Evolutionary conservation across 257 asterid species (phyloP).

Genomic region (Primulina huaijiensis): DNA sequence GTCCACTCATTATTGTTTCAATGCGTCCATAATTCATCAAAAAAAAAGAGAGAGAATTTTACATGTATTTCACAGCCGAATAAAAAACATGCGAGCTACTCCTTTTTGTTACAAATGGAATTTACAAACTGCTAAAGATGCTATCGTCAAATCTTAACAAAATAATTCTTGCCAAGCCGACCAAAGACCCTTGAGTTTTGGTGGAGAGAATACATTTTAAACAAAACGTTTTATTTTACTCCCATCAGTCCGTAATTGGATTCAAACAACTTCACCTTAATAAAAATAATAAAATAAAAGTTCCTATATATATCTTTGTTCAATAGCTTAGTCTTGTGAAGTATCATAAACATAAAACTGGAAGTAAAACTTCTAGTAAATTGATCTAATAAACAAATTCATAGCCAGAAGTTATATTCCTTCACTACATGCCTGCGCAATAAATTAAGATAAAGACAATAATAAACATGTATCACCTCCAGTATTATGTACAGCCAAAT

Average conservation of each 20-base stretch:
- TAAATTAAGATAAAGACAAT: constrained; percentile 10
- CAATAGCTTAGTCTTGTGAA: constrained; percentile 10
- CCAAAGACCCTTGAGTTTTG: constrained; percentile 3
- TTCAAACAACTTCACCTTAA: not conserved
- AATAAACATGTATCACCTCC: constrained; percentile 48
- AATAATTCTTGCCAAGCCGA: not conserved
- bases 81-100: not conserved
- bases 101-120: not conserved
- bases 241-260: not conserved
- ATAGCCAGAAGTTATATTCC: not conserved
- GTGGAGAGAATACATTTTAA: not conserved
- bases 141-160: not conserved
- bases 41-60: not conserved
- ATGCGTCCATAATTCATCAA: not conserved
- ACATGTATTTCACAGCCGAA: not conserved
- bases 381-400: not conserved
- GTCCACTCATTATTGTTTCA: not conserved
- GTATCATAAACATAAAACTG: not conserved
- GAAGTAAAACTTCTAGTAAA: constrained; percentile 9
- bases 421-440: not conserved
- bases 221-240: not conserved
- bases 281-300: not conserved
- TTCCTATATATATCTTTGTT: not conserved
- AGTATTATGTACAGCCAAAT: constrained; percentile 86
- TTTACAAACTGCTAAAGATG: not conserved